Evolutionary conservation across 805 yeast species (phyloP).

Genomic region (Gaillardinia entomophila): DNA sequence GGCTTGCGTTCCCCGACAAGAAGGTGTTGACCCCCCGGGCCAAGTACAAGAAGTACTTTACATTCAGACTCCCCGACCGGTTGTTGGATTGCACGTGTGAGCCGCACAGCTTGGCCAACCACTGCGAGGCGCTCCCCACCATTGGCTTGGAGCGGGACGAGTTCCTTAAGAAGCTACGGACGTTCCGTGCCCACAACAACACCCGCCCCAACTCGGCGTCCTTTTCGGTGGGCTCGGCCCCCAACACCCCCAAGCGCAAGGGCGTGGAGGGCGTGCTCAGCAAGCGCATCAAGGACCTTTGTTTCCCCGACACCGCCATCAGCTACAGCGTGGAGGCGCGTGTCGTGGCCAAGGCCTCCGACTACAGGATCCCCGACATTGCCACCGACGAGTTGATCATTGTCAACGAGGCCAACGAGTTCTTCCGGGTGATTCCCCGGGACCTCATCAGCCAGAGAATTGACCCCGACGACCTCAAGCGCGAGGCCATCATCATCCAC

Average conservation of each 20-base stretch:
- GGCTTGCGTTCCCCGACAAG: constrained; percentile 10
- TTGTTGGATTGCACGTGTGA: constrained; percentile 25
- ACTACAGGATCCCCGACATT: constrained; percentile 7
- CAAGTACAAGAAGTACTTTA: constrained; percentile 22
- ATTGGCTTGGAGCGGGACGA: constrained; percentile 20
- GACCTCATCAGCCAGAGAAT: constrained; percentile 2
- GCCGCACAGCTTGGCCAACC: constrained; percentile 16
- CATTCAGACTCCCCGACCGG: constrained; percentile 18
- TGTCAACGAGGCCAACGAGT: constrained; percentile 16
- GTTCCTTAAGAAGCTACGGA: constrained; percentile 15
- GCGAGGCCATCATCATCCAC: constrained; percentile 10
- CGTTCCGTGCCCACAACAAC: constrained; percentile 6
- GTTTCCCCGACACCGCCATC: constrained; percentile 21
- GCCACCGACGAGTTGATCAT: constrained; percentile 17
- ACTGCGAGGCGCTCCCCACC: constrained; percentile 18
- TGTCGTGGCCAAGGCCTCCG: constrained; percentile 17
- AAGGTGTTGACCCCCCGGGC: constrained; percentile 14
- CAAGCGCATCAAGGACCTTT: constrained; percentile 16
- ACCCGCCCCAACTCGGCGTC: background rate
- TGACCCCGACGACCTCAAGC: constrained; percentile 3
- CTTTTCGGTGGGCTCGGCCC: background rate
- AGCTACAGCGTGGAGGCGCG: constrained; percentile 23
- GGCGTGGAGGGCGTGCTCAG: constrained; percentile 3
- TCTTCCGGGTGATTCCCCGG: constrained; percentile 16
- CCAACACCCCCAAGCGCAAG: background rate